A percentile compares a stretch with the other conserved stretches of the same genome.
phyloP scores from a whole-genome alignment of 1,139 yeast genomes.

The Debaryomyces fabryi region DNA sequence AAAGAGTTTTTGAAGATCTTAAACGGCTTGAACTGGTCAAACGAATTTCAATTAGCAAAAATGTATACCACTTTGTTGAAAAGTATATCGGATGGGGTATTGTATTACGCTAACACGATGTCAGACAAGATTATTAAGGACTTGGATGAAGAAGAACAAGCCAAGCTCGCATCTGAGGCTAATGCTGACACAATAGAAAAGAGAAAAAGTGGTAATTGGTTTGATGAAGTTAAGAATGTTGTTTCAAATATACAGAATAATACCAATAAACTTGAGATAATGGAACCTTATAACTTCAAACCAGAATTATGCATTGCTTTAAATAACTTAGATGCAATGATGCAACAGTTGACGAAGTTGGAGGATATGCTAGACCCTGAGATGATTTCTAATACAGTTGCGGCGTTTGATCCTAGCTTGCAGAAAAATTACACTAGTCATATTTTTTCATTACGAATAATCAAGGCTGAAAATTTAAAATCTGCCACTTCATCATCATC shows the following conservation, averaged over 20 bases:
- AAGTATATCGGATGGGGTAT: conserved; percentile 62
- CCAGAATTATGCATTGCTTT: conserved; percentile 73
- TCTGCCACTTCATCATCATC: conserved; percentile 39
- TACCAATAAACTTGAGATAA: conserved; percentile 35
- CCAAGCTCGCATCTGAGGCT: conserved; percentile 24
- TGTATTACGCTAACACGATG: conserved; percentile 53
- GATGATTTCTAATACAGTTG: conserved; percentile 51
- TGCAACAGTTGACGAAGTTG: conserved; percentile 56
- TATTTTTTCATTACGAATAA: conserved; percentile 65
- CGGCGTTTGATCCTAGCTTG: conserved; percentile 33
- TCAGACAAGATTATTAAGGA: conserved; percentile 54
- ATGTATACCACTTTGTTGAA: conserved; percentile 61
- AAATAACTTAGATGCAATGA: conserved; percentile 68
- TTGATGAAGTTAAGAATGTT: conserved; percentile 48
- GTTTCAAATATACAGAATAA: conserved; percentile 47
- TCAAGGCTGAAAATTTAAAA: conserved; percentile 71
- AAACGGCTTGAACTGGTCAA: conserved; percentile 61
- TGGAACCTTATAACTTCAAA: conserved; percentile 64
- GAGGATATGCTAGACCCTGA: conserved; percentile 70
- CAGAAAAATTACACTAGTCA: conserved; percentile 47
- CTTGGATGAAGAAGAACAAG: conserved; percentile 42
- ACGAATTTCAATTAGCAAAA: conserved; percentile 61
- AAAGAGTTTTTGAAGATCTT: conserved; percentile 59
- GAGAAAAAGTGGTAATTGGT: conserved; percentile 38
- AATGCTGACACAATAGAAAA: conserved; percentile 29